Evolutionary conservation across 2,329 filamentous ascomycete species (phyloP).

Genomic region (Claviceps capensis): DNA sequence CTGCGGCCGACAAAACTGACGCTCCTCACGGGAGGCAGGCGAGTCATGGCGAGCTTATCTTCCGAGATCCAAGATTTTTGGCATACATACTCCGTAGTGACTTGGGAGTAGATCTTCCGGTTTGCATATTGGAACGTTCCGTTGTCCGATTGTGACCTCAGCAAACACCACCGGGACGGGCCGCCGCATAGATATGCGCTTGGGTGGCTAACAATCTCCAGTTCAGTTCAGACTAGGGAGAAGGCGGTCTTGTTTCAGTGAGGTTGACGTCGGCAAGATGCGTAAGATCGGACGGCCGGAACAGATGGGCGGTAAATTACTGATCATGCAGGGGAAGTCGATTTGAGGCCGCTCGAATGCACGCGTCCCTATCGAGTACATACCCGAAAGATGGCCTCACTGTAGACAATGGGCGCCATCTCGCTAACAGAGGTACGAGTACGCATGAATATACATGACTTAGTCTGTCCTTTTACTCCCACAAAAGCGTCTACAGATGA

Average conservation of each 20-base stretch:
- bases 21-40: conserved; percentile 18
- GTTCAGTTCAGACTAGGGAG: conserved; percentile 15
- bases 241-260: conserved; percentile 13
- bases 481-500: no score
- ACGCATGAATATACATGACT: no score
- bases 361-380: no score
- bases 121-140: conserved; percentile 29
- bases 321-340: no score
- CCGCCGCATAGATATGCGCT: conserved; percentile 23
- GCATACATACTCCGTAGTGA: conserved; percentile 10
- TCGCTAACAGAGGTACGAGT: no score
- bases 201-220: conserved; percentile 11
- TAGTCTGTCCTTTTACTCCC: no score
- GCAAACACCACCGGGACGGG: conserved; percentile 12
- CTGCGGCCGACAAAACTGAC: no score
- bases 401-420: no score
- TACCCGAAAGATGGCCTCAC: no score
- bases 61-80: conserved; percentile 20
- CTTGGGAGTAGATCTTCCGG: conserved; percentile 25
- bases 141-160: conserved; percentile 20
- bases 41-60: conserved; percentile 21
- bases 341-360: no score
- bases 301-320: not conserved
- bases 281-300: no score
- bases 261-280: conserved; percentile 30